phyloP scores from a whole-genome alignment of 2,329 filamentous ascomycete genomes.

The Aphanocladium album region DNA sequence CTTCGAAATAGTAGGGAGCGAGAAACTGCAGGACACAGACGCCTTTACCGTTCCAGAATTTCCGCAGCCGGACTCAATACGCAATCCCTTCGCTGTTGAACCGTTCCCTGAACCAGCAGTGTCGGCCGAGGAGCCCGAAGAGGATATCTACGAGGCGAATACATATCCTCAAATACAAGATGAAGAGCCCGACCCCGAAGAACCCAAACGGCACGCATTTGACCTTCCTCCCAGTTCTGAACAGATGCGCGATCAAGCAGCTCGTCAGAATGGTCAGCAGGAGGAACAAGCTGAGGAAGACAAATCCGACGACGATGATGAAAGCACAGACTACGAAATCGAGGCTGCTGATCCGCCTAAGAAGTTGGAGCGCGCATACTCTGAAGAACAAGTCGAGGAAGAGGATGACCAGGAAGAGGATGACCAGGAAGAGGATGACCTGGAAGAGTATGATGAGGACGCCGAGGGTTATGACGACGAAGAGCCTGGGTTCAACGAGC shows the following conservation, averaged over 20 bases:
- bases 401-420: not conserved
- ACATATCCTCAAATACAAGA: not conserved
- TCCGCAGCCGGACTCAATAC: not conserved
- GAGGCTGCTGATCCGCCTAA: not conserved
- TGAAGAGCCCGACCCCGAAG: not conserved
- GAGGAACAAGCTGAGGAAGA: not conserved
- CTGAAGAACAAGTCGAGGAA: slow-evolving; percentile 17
- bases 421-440: slow-evolving; percentile 4
- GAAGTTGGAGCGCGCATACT: slow-evolving; percentile 4
- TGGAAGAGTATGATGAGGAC: slow-evolving; percentile 1
- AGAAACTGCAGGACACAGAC: not conserved
- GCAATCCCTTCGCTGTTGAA: slow-evolving; percentile 4
- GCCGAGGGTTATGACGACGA: slow-evolving; percentile 15
- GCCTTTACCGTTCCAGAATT: not conserved
- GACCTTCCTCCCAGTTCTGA: not conserved
- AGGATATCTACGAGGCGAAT: slow-evolving; percentile 13
- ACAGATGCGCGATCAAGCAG: not conserved
- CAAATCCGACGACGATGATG: slow-evolving; percentile 20
- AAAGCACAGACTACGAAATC: slow-evolving; percentile 15
- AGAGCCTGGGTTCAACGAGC: not conserved
- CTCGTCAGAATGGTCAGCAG: not conserved
- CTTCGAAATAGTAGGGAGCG: not conserved
- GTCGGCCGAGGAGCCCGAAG: not conserved
- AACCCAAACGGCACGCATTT: not conserved
- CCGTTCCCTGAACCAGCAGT: not conserved